Base-by-base conservation (phyloP, 176 grass and related monocot species). In the Canna indica region DNA sequence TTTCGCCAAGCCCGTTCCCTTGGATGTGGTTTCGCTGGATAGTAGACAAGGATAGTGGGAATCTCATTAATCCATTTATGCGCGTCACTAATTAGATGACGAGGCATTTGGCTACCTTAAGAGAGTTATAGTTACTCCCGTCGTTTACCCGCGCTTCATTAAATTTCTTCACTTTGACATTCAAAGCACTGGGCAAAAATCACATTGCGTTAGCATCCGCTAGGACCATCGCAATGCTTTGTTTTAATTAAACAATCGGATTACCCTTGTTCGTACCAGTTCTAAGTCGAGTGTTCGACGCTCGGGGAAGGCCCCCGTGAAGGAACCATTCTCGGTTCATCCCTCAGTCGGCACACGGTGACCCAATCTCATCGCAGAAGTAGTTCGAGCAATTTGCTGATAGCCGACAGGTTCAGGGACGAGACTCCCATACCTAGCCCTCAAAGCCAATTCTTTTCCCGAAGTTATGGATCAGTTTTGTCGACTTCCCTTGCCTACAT, bases 131-230 rank as follows among this genome's bases (percentile, higher is more conserved):
- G 77, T 76, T 82, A 76, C 80, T 76, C 80, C 81, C 59, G 60
- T 59, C 75, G 68, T 78, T 83, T 83, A 78, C 68, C 80, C 68
- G 80, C 74, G 74, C 74, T 83, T 83, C 74, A 74, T 78, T 83
- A 74, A 83, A 83, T 83, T 83, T 83, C 68, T 83, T 83, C 74
- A 83, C 80, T 83, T 83, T 83, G 80, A 83, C 67, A 83, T 83
- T 83, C 74, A 83, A 11, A 82, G 80, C 80, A 83, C 74, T 77
- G 57, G 80, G 80, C 80, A 77, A 44, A 83, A 83, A 83, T 83
- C 81, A 83, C 81, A 83, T 81, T 74, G 78, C 70, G 69, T 81
- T 18, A 81, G 70, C 78, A 80, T 80, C 77, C 77, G 77, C 57
- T 7, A 4, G 78, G 78, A 81, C 78, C 78, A 81, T 81, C 71